Conservation (phyloP, 768 basidiomycete species). For the Tephrocybe rancida region DNA sequence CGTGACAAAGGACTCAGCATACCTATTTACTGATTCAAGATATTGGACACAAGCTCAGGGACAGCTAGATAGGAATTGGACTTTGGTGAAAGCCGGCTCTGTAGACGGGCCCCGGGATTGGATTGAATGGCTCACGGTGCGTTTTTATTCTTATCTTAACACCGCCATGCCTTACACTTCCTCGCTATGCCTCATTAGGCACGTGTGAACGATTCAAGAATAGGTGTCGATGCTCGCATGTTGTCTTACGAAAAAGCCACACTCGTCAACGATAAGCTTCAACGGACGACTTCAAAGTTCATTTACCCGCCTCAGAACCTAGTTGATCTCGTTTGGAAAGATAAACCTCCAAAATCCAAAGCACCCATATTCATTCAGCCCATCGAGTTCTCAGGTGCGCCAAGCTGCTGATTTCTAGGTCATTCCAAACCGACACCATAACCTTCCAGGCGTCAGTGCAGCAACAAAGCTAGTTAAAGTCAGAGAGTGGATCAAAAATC, state of each 20-base stretch:
- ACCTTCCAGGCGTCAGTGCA: constrained; percentile 54
- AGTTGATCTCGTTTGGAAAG: constrained; percentile 80
- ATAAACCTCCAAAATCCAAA: constrained; percentile 70
- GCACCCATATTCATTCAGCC: constrained; percentile 69
- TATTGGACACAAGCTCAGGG: constrained; percentile 81
- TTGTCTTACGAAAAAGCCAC: constrained; percentile 73
- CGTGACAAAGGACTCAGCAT: constrained; percentile 65
- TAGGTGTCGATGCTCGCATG: constrained; percentile 88
- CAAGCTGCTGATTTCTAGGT: background rate
- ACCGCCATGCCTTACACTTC: no score
- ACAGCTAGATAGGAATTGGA: constrained; percentile 78
- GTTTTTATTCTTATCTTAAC: background rate
- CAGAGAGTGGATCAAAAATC: constrained; percentile 66
- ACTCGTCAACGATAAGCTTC: constrained; percentile 58
- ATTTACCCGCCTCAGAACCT: constrained; percentile 84
- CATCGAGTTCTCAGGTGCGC: constrained; percentile 66
- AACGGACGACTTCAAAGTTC: constrained; percentile 59
- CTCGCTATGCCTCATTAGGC: constrained; percentile 16
- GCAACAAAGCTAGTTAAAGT: constrained; percentile 70
- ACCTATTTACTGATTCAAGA: constrained; percentile 77
- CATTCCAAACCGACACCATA: background rate
- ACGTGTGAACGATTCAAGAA: constrained; percentile 48
- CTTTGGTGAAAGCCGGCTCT: constrained; percentile 58
- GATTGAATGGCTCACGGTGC: constrained; percentile 76
- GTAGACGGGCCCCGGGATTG: constrained; percentile 64